A percentile compares a stretch with the other conserved stretches of the same genome.
These are phyloP conservation scores for Fusarium incarnatum DNA, from an alignment of 2,329 filamentous ascomycete species.

Conservation along the genomic window DNA sequence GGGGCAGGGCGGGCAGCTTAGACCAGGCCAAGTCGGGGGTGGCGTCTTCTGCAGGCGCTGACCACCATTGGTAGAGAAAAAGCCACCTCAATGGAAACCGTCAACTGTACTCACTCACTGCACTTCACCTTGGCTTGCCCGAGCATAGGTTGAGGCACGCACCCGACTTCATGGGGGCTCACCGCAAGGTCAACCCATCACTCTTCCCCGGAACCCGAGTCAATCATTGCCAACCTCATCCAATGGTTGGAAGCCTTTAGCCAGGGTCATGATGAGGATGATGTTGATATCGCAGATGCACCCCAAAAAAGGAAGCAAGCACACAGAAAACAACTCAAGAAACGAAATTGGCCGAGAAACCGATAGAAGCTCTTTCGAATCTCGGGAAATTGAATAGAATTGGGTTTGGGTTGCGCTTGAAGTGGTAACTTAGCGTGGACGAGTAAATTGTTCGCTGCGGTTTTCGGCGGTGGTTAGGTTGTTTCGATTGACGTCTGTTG, in stretches of 20 bases:
- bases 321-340: not conserved
- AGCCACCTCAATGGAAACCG: conserved; percentile 15
- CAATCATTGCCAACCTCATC: conserved; percentile 33
- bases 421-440: conserved; percentile 3
- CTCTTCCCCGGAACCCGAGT: conserved; percentile 37
- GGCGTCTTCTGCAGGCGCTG: conserved; percentile 35
- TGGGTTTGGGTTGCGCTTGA: conserved; percentile 7
- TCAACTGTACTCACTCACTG: not conserved
- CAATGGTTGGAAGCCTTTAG: not conserved
- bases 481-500: conserved; percentile 19
- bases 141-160: conserved; percentile 8
- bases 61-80: conserved; percentile 35
- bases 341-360: conserved; percentile 20
- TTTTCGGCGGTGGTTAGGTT: conserved; percentile 38
- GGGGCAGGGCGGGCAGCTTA: conserved; percentile 23
- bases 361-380: conserved; percentile 13
- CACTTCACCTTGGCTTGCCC: conserved; percentile 26
- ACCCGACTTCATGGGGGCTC: conserved; percentile 16
- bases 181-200: conserved; percentile 35
- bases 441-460: conserved; percentile 34
- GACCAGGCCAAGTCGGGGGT: conserved; percentile 36
- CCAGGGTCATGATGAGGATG: not conserved
- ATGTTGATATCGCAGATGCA: conserved; percentile 13
- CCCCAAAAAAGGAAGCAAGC: conserved; percentile 18
- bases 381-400: conserved; percentile 23